Percentiles rank a stretch among this genome's conserved stretches.
Conservation (phyloP, 2,329 filamentous ascomycete species). For the Exophiala dermatitidis region DNA sequence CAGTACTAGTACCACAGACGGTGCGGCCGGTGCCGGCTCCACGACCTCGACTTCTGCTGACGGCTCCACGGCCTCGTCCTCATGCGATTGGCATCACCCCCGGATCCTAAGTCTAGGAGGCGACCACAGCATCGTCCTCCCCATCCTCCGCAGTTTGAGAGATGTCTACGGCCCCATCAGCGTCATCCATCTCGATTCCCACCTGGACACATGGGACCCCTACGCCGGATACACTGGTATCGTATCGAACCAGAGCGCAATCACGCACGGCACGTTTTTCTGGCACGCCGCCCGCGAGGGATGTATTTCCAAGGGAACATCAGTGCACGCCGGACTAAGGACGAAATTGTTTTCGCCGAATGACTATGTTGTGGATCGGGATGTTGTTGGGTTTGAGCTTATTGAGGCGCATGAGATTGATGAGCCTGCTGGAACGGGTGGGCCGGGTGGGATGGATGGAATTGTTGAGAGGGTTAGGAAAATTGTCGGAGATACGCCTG, state of each 20-base stretch:
- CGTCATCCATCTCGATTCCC: conserved; percentile 57
- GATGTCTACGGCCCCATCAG: conserved; percentile 62
- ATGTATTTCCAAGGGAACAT: conserved; percentile 69
- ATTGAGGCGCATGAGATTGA: conserved; percentile 68
- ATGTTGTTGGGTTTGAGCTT: conserved; percentile 71
- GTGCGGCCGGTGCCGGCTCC: too few relatives aligned
- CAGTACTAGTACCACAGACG: too few relatives aligned
- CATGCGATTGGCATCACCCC: too few relatives aligned
- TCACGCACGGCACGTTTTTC: conserved; percentile 88
- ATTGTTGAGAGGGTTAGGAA: conserved; percentile 73
- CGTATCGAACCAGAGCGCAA: conserved; percentile 63
- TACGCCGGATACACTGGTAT: conserved; percentile 75
- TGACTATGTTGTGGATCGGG: conserved; percentile 78
- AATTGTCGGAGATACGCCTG: conserved; percentile 56
- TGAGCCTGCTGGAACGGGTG: too few relatives aligned
- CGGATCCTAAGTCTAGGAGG: too few relatives aligned
- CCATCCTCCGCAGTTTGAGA: conserved; percentile 50
- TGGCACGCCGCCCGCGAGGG: conserved; percentile 74
- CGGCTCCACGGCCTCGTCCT: too few relatives aligned
- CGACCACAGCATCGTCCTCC: conserved; percentile 41
- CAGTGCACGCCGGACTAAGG: conserved; percentile 80
- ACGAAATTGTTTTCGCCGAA: conserved; percentile 70
- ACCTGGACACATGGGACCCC: conserved; percentile 62
- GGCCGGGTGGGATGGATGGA: conserved; percentile 59
- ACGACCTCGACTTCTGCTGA: too few relatives aligned